Conservation (phyloP, 768 basidiomycete species). For the Infundibulicybe gibba region DNA sequence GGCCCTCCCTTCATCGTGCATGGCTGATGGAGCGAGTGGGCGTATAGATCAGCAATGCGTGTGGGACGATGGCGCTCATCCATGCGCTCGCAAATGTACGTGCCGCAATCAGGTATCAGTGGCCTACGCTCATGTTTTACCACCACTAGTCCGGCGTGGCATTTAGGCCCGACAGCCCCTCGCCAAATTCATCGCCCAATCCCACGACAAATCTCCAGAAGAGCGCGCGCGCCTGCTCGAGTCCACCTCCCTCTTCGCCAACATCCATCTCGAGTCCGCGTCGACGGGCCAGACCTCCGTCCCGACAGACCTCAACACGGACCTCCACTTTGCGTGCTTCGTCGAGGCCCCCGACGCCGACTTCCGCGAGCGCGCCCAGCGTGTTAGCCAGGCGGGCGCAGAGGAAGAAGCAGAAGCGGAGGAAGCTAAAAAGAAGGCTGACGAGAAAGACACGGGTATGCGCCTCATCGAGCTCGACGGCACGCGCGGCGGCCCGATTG, state of each 20-base stretch:
- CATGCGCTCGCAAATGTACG: slow-evolving; percentile 81
- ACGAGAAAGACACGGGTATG: slow-evolving; percentile 20
- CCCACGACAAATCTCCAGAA: slow-evolving; percentile 62
- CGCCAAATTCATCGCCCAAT: slow-evolving; percentile 61
- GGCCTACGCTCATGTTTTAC: background rate
- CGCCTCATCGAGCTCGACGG: slow-evolving; percentile 87
- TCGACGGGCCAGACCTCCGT: slow-evolving; percentile 64
- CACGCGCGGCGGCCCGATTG: slow-evolving; percentile 70
- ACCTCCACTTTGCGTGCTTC: slow-evolving; percentile 88
- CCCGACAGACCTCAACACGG: slow-evolving; percentile 61
- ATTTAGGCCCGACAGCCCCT: slow-evolving; percentile 53
- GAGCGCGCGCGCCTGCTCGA: slow-evolving; percentile 77
- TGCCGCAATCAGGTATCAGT: slow-evolving; percentile 5
- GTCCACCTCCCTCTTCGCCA: slow-evolving; percentile 69
- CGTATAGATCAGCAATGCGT: slow-evolving; percentile 75
- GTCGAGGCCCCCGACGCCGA: slow-evolving; percentile 56
- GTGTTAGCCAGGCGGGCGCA: too few species aligned
- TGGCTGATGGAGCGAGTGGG: background rate
- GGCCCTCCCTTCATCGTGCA: background rate
- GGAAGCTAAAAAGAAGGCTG: slow-evolving; percentile 14
- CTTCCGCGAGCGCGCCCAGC: too few species aligned
- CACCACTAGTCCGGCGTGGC: slow-evolving; percentile 49
- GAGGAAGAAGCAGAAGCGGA: slow-evolving; percentile 9
- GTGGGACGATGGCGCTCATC: slow-evolving; percentile 84
- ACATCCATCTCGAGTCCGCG: slow-evolving; percentile 74